Base-by-base conservation (phyloP, 2,329 filamentous ascomycete genomes). In the Chrysosphaeria jannelii region DNA sequence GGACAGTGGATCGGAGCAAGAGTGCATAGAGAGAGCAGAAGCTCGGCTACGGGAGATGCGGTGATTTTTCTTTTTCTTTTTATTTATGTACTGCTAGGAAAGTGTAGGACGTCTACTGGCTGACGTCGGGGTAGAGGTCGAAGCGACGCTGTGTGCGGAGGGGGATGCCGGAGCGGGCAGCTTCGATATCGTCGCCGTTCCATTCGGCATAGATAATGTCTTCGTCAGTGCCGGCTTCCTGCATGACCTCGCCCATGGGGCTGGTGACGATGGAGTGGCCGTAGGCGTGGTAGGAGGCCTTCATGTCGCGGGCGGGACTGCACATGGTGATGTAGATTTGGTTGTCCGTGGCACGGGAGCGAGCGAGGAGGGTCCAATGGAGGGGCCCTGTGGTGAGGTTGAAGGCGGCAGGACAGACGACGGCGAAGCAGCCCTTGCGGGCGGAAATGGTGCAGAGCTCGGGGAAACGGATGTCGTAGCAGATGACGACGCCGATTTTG, bases 401-500 rank as follows among this genome's bases (percentile, higher is more conserved):
- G 54, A 97, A 97, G 1, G 85, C 85, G n/a, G 78, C 85, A 0
- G 85, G 85, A 44, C 91, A 93, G 10, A 93, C 42, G 25, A 93
- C 59, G 21, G 75, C 55, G 43, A 97, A 97, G 27, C 65, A 70
- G 7, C 25, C 28, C 33, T 65, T 64, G 15, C 85, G 57, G 11
- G 81, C 75, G 0, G 81, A 81, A 27, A 93, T 68, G 40, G 63
- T 85, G 3, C 78, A 85, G 8, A 90, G 53, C 47, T 93, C 85
- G 0, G 85, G 81, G 50, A 97, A 97, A 19, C 85, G 75, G 26
- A 97, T 63, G 45, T 97, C 85, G 48, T 97, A 97, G 57, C 85
- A 97, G 40, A 97, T 93, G 15, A 74, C 79, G 4, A 97, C 50
- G 4, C 62, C 78, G 30, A 97, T 60, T 41, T 62, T 69, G 28